Evolutionary conservation across 2,329 filamentous ascomycete species (phyloP).

Genomic region (Immersiporthe knoxdaviesiana): DNA sequence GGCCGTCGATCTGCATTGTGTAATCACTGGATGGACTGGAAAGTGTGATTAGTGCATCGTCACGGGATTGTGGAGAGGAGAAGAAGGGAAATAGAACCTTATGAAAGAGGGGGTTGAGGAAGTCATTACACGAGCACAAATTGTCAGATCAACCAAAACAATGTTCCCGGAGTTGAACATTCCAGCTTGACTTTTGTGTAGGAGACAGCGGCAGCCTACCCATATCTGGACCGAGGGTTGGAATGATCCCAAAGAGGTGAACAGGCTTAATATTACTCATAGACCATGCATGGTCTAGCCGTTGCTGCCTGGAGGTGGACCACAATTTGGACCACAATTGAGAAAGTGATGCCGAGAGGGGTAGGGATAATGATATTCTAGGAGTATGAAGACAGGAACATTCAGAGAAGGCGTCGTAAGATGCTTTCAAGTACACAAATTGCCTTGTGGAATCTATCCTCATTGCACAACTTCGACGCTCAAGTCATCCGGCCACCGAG

Average conservation of each 20-base stretch:
- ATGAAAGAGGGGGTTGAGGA: too few relatives aligned
- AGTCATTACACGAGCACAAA: too few relatives aligned
- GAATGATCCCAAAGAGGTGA: background rate
- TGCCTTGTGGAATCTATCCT: background rate
- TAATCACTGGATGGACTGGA: too few relatives aligned
- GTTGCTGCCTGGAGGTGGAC: background rate
- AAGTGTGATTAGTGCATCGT: too few relatives aligned
- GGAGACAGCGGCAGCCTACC: too few relatives aligned
- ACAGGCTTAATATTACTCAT: too few relatives aligned
- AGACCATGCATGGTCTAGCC: too few relatives aligned
- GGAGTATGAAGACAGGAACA: too few relatives aligned
- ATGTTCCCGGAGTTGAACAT: background rate
- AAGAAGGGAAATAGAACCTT: background rate
- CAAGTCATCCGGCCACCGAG: conserved; percentile 24
- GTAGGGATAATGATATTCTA: background rate
- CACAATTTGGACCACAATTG: background rate
- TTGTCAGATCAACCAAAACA: too few relatives aligned
- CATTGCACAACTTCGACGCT: conserved; percentile 12
- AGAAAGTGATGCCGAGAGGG: background rate
- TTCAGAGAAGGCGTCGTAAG: too few relatives aligned
- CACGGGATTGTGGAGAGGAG: too few relatives aligned
- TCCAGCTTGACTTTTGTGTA: background rate
- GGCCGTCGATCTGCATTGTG: conserved; percentile 21
- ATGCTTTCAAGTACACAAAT: too few relatives aligned
- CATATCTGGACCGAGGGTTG: background rate